Conservation (phyloP, 495 filamentous ascomycete species). For the Neurospora sp. region DNA sequence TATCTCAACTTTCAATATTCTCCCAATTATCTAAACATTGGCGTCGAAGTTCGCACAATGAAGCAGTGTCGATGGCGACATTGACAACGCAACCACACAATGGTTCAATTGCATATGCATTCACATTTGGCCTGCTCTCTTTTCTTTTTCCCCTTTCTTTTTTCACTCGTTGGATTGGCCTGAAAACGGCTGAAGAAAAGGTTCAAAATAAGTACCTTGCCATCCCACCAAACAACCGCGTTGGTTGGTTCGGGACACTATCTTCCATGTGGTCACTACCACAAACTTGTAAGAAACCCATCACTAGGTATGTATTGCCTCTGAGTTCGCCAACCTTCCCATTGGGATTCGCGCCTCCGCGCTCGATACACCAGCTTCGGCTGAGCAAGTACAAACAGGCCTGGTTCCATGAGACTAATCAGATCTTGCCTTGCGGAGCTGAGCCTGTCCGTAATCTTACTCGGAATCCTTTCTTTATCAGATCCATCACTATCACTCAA, state of each 20-base stretch:
- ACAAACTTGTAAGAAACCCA: background rate
- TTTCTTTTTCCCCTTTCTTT: background rate
- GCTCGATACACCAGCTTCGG: background rate
- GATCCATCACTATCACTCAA: background rate
- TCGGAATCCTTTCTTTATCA: background rate
- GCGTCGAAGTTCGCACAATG: background rate
- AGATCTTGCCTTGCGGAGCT: background rate
- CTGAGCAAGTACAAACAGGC: background rate
- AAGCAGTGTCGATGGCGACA: slow-evolving; percentile 1
- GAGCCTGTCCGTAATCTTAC: background rate
- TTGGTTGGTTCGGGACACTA: background rate
- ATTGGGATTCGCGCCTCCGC: background rate
- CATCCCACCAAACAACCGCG: background rate
- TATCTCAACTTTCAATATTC: background rate
- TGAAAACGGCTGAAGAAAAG: background rate
- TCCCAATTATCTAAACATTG: background rate
- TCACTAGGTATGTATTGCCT: too few species aligned
- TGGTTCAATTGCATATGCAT: background rate
- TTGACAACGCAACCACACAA: background rate
- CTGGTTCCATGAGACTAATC: background rate
- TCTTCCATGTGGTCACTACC: background rate
- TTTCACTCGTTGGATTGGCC: background rate
- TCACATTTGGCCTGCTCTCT: background rate
- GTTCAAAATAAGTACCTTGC: background rate
- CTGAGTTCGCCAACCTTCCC: background rate